These are phyloP conservation scores for Cicer chorassanicum DNA, from an alignment of 306 rosid species.

Conservation along the genomic window DNA sequence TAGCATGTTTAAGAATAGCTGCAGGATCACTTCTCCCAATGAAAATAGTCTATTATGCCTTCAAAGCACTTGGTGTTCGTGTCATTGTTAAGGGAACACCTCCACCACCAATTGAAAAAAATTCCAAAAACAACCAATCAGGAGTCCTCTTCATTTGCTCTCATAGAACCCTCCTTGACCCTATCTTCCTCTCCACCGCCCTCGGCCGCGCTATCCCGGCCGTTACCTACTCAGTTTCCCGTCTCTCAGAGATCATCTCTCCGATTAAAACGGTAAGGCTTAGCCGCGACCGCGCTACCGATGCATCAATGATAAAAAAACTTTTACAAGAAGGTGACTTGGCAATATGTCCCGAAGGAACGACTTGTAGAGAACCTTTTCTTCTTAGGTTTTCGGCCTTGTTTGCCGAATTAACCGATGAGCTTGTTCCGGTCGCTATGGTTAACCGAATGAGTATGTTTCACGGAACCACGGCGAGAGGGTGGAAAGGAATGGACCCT, in stretches of 20 bases:
- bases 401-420: conserved; percentile 74
- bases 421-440: conserved; percentile 92
- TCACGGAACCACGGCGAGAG: conserved; percentile 85
- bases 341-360: conserved; percentile 84
- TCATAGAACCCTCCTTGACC: conserved; percentile 79
- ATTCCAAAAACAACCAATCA: conserved; percentile 20
- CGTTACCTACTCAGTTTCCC: conserved; percentile 77
- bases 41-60: conserved; percentile 70
- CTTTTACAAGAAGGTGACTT: conserved; percentile 75
- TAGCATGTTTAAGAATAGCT: conserved; percentile 70
- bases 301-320: conserved; percentile 76
- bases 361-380: conserved; percentile 86
- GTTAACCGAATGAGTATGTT: conserved; percentile 87
- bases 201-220: conserved; percentile 82
- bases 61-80: conserved; percentile 76
- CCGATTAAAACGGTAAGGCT: conserved; percentile 77
- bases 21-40: conserved; percentile 86
- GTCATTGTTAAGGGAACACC: conserved; percentile 72
- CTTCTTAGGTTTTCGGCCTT: conserved; percentile 72
- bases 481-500: conserved; percentile 95
- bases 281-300: conserved; percentile 62
- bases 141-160: conserved; percentile 85
- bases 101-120: conserved; percentile 55
- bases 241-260: conserved; percentile 78
- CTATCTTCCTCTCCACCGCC: conserved; percentile 79